Evolutionary conservation across 2,329 filamentous ascomycete genomes (phyloP).

Genomic region (Biscogniauxia sp.): DNA sequence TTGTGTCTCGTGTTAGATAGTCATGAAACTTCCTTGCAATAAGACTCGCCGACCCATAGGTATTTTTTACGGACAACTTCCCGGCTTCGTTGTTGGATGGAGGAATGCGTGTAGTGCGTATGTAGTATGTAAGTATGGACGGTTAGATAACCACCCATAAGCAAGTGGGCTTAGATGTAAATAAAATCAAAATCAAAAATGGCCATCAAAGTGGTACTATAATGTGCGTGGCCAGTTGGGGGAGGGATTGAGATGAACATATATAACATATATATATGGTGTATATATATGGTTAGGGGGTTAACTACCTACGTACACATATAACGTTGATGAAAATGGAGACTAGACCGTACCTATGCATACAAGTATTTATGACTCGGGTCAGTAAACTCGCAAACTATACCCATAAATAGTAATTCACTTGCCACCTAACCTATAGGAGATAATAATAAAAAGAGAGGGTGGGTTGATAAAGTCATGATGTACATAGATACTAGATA

Average conservation of each 20-base stretch:
- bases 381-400: background rate
- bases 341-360: too few relatives aligned
- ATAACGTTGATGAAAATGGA: too few relatives aligned
- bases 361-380: background rate
- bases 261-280: background rate
- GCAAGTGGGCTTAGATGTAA: background rate
- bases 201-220: background rate
- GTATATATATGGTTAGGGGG: background rate
- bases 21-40: background rate
- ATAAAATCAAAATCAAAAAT: background rate
- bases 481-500: background rate
- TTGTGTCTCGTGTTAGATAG: background rate
- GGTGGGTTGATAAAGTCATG: background rate
- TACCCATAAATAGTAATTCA: background rate
- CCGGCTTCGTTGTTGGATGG: background rate
- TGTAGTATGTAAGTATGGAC: background rate
- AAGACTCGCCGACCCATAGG: background rate
- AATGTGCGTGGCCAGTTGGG: background rate
- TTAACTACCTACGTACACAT: too few relatives aligned
- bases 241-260: background rate
- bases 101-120: background rate
- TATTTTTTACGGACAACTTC: background rate
- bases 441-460: background rate
- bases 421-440: background rate
- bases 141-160: background rate